Evolutionary conservation across 2,329 filamentous ascomycete species (phyloP), one percentile per base, ranked within the genome.

Genomic region (Xylariaceae sp.): DNA sequence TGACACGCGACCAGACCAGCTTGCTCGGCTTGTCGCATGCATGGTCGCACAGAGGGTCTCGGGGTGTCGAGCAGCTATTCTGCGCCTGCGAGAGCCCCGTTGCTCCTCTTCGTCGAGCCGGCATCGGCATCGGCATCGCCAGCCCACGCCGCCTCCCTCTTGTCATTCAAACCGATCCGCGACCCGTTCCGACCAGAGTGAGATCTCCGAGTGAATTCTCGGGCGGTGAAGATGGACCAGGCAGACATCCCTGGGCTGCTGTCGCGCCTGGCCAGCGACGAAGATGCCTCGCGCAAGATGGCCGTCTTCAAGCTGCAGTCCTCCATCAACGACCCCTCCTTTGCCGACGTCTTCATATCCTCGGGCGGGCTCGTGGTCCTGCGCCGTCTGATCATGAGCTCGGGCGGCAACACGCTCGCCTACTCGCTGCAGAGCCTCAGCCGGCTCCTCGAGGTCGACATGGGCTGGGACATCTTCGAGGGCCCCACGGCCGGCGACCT

Each of bases 221-320:
- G 8, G 18, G 6, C 31, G 35, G 22, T 37, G 40, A 51, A 43
- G 42, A 77, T 81, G 77, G 77, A 81, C 52, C 76, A 80, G 62
- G 74, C 73, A 49, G 77, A 80, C 48, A 77, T 81, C 47, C 77
- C 77, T 31, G 71, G 72, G 56, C 69, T 81, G 47, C 65, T 81
- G 48, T 66, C 73, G 63, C 75, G 76, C 45, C 65, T 81, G 40
- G 67, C 72, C 25, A 80, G 76, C 61, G 74, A 80, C 49, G 77
- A 94, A 63, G 92, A 98, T 69, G 89, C 86, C 36, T 81, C 86
- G 48, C 86, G 89, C 54, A 98, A 98, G 63, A 95, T 96, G 86
- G 92, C 92, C 40, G 92, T 93, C 40, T 98, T 98, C 75, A 95
- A 95, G 66, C 77, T 98, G 45, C 92, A 98, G 63, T 82, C 77